Percentiles rank a stretch among this genome's conserved stretches.
Conservation (phyloP, 108 stramenopile species). For the Aurantiochytrium sp. region DNA sequence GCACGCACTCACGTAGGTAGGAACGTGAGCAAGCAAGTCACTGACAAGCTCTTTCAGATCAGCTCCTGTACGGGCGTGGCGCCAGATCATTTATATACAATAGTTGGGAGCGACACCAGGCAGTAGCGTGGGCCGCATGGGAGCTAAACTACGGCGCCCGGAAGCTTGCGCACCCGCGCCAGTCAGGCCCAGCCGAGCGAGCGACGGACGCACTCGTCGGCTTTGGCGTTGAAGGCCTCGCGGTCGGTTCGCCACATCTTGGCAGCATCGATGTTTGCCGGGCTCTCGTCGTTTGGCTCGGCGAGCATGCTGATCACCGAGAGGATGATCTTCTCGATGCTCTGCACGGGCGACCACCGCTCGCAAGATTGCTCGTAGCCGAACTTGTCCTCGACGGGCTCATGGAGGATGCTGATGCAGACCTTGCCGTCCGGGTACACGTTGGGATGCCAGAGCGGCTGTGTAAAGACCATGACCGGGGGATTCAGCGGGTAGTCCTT, state of each 20-base stretch:
- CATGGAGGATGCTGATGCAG: slow-evolving; percentile 97
- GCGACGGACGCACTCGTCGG: neutral
- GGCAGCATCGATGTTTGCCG: slow-evolving; percentile 96
- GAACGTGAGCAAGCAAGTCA: no score
- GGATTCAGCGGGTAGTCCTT: slow-evolving; percentile 78
- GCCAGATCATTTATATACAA: no score
- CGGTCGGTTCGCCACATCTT: slow-evolving; percentile 87
- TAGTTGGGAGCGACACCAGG: no score
- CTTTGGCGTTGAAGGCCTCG: slow-evolving; percentile 84
- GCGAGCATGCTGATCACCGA: slow-evolving; percentile 84
- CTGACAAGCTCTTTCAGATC: no score
- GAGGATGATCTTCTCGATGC: slow-evolving; percentile 87
- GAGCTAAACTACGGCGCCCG: no score
- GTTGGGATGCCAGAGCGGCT: slow-evolving; percentile 98
- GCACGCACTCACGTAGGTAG: no score
- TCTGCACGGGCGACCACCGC: slow-evolving; percentile 94
- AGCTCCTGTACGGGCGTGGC: no score
- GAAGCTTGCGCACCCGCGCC: no score
- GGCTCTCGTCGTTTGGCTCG: slow-evolving; percentile 95
- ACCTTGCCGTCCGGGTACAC: slow-evolving; percentile 69
- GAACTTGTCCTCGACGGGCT: slow-evolving; percentile 86
- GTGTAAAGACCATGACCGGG: slow-evolving; percentile 80
- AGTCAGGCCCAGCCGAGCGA: slow-evolving; percentile 2
- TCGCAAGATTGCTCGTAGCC: slow-evolving; percentile 74
- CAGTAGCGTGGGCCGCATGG: no score